Evolutionary conservation across 2,329 filamentous ascomycete genomes (phyloP).

Genomic region (Cladophialophora yegresii): DNA sequence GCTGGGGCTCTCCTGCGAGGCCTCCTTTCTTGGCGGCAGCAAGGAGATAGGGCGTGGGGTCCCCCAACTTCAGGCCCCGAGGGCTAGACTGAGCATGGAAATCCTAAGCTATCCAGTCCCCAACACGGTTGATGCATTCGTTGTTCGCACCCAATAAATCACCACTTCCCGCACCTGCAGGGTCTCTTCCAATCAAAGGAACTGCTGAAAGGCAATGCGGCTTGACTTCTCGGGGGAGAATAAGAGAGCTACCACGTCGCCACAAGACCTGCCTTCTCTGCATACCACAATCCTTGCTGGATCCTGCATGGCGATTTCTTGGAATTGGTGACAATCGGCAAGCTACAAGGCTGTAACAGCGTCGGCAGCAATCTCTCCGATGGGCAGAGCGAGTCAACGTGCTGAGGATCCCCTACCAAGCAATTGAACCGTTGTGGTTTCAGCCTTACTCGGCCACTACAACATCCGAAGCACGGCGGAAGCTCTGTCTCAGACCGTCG

Average conservation of each 20-base stretch:
- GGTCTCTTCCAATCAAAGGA: neutral
- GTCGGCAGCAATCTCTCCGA: neutral
- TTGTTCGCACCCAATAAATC: neutral
- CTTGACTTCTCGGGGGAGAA: neutral
- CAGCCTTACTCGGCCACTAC: neutral
- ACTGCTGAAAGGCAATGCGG: neutral
- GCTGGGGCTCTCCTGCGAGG: neutral
- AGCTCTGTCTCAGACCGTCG: neutral
- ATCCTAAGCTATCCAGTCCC: neutral
- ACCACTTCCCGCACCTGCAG: slow-evolving; percentile 1
- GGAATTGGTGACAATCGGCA: neutral
- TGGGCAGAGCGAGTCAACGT: neutral
- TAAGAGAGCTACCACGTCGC: neutral
- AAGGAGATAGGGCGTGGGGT: neutral
- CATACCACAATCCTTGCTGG: neutral
- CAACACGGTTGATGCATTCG: neutral
- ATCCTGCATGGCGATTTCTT: neutral
- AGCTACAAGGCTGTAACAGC: neutral
- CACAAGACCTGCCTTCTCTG: neutral
- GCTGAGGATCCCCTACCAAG: neutral
- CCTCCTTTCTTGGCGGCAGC: neutral
- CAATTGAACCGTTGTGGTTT: neutral
- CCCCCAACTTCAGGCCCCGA: neutral
- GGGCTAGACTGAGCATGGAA: neutral
- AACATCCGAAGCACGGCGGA: neutral